Percentiles rank a stretch among this genome's conserved stretches.
Conservation (phyloP, 345 rosid genomes). For the Boechera divaricarpa region DNA sequence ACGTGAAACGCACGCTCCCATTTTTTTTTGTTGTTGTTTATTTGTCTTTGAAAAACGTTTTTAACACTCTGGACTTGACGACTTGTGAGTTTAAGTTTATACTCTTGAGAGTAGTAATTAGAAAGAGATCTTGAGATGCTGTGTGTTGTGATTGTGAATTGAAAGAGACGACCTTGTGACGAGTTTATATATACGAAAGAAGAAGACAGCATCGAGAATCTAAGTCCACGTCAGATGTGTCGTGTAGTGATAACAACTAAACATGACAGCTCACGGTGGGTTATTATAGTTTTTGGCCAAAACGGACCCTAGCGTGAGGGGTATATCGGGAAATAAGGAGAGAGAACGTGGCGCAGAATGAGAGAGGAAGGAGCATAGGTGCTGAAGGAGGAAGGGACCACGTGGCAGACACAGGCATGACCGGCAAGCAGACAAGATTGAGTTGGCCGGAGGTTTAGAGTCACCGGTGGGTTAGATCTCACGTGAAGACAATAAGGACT, state of each 20-base stretch:
- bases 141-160: conserved; percentile 34
- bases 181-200: conserved; percentile 37
- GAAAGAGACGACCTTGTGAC: conserved; percentile 29
- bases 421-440: conserved; percentile 44
- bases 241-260: conserved; percentile 35
- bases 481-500: conserved; percentile 31
- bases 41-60: conserved; percentile 1
- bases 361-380: conserved; percentile 42
- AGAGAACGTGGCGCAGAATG: conserved; percentile 41
- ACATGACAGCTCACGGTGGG: conserved; percentile 44
- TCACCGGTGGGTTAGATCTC: conserved; percentile 38
- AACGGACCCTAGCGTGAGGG: background rate
- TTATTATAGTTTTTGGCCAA: background rate
- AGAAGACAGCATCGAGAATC: conserved; percentile 42
- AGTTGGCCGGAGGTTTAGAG: conserved; percentile 40
- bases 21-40: conserved; percentile 19
- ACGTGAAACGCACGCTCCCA: conserved; percentile 94
- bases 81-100: conserved; percentile 11
- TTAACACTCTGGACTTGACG: background rate
- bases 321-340: conserved; percentile 22
- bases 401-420: conserved; percentile 38
- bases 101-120: background rate
- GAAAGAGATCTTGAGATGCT: conserved; percentile 16
- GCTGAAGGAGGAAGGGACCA: conserved; percentile 37
- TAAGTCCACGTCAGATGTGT: conserved; percentile 42